Evolutionary conservation across 345 rosid genomes (phyloP), one percentile per base, ranked within the genome.

Genomic region (Gossypium australe): DNA sequence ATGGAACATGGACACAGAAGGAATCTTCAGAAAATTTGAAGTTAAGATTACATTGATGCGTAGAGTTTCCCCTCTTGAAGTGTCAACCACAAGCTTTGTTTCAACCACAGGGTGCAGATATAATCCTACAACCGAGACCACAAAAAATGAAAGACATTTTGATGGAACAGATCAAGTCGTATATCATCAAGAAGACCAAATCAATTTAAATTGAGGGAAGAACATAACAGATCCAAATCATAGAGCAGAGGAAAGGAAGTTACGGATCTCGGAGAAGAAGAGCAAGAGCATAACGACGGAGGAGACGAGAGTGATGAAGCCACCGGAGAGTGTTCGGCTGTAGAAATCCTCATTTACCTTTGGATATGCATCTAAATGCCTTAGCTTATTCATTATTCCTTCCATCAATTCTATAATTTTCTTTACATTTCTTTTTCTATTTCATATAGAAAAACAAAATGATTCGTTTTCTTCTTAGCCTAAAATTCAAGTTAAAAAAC

Each of bases 291-390:
- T 95, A 80, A 95, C 82, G 67, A 92, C 74, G 82, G 99, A 91
- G 78, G 99, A 95, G 66, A 82, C 77, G 77, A 95, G 84, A 60
- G 99, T 92, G 79, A 95, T 91, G 64, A 92, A 84, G 70, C 99
- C 99, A 63, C 98, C 99, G 86, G 96, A 90, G 66, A 92, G 87
- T 0, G 99, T 95, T 16, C 97, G 97, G 86, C 96, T 90, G 76
- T 92, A 92, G 81, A 95, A 95, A 82, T 95, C 99, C 81, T 95
- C 98, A 16, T 95, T 95, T 85, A 95, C 86, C 78, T 95, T 95
- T 0, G 99, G 98, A 78, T 95, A 95, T 2, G 97, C 99, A 73
- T 95, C 99, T 80, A 95, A 84, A 83, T 83, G 91, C 87, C 96
- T 81, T 43, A 92, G 74, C 89, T 82, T 92, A 75, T 86, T 79